These are phyloP conservation scores for Adiantum capillusveneris DNA, from an alignment of 75 land plant genomes.

Conservation along the genomic window DNA sequence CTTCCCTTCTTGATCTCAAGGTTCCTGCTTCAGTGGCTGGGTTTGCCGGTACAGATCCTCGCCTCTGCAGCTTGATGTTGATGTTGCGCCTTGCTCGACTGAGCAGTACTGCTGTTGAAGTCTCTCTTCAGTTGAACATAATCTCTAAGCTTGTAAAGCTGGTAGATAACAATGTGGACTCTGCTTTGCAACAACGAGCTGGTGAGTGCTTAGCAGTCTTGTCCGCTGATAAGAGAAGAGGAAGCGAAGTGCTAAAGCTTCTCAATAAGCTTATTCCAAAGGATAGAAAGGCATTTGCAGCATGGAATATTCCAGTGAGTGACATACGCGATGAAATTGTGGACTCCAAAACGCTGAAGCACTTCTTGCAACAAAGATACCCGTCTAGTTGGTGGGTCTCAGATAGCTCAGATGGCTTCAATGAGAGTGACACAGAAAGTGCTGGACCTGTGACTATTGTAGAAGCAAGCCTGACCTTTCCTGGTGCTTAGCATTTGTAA, in stretches of 20 bases:
- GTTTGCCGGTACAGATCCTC: constrained; percentile 39
- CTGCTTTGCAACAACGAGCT: constrained; percentile 24
- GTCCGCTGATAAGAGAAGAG: constrained; percentile 42
- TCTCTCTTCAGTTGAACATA: constrained; percentile 18
- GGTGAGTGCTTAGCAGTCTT: constrained; percentile 44
- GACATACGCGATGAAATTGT: constrained; percentile 39
- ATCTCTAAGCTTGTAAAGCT: constrained; percentile 25
- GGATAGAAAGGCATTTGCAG: constrained; percentile 13
- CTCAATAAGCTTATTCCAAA: constrained; percentile 33
- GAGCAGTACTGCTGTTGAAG: constrained; percentile 35
- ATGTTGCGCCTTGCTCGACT: constrained; percentile 30
- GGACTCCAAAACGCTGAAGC: constrained; percentile 32
- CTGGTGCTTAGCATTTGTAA: neutral
- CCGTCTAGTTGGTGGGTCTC: constrained; percentile 42
- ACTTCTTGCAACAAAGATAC: constrained; percentile 30
- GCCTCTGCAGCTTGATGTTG: constrained; percentile 39
- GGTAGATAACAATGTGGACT: constrained; percentile 11
- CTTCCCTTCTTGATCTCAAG: constrained; percentile 25
- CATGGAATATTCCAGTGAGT: constrained; percentile 29
- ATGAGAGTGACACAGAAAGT: constrained; percentile 17
- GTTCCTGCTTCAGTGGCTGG: constrained; percentile 32
- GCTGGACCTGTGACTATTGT: constrained; percentile 19
- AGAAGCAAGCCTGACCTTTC: constrained; percentile 8
- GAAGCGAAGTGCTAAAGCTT: constrained; percentile 23
- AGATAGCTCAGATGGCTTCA: constrained; percentile 20